Base-by-base conservation (phyloP, 441 rosid genomes). In the Rhodomyrtus psidioides region DNA sequence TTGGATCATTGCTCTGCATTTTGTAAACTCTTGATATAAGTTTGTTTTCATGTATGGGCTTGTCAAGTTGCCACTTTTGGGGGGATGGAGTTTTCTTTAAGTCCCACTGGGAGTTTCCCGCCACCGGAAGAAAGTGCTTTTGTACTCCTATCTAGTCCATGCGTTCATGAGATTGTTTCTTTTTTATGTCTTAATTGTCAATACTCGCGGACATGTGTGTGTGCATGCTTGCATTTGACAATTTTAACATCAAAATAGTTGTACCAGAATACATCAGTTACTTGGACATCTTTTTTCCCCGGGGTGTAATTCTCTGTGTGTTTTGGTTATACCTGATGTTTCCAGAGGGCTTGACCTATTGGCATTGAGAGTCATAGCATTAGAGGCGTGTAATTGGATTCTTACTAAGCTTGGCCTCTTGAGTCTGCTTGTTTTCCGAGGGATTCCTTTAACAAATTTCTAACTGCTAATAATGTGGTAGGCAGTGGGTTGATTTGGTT, bases 121-220 rank as follows among this genome's bases (percentile, higher is more conserved):
- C 51, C 17, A 0, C 51, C 1, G 51, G 81, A 21, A 6, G 51
- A 12, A 21, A 70, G 79, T 70, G 49, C 81, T 39, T 70, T 39
- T 42, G 81, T 70, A 39, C 8, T 70, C 42, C 79, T 21, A 5
- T 70, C 49, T 12, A 21, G 79, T 70, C 51, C 51, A 0, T 49
- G 79, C 2, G n/a, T 39, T 39, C 79, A 39, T 34, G 4, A 0
- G 5, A 23, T 21, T 39, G 26, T 23, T 17, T 62, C 13, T 16
- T 16, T 7, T 7, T 15, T 21, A 39, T 70, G 1, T 16, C 24
- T 0, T 70, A 70, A 12, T 24, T 70, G 39, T 70, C 16, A 39
- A 39, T 21, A n/a, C n/a, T 39, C 1, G 26, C 0, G 2, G 49
- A 70, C 0, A 0, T 70, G n/a, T 39, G 12, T 21, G n/a, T 2